Evolutionary conservation across 1,284 basidiomycete species (phyloP).

Genomic region (Entoloma clypeatum): DNA sequence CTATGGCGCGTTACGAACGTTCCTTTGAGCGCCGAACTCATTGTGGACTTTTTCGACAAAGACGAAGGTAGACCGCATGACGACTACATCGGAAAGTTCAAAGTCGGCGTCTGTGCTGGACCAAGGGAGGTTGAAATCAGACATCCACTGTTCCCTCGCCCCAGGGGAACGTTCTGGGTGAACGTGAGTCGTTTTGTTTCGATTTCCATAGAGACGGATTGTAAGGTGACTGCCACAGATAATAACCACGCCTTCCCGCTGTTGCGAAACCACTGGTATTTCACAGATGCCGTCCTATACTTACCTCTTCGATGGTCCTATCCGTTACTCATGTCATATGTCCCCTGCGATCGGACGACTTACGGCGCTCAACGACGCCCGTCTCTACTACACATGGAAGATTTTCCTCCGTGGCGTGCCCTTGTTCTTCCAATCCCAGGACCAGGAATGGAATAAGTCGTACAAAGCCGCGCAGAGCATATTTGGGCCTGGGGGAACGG

Average conservation of each 20-base stretch:
- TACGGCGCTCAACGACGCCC: slow-evolving; percentile 55
- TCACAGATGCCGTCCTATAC: slow-evolving; percentile 35
- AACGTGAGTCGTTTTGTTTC: slow-evolving; percentile 41
- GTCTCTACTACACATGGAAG: slow-evolving; percentile 80
- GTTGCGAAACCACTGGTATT: slow-evolving; percentile 33
- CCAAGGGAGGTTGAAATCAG: slow-evolving; percentile 60
- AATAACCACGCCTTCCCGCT: slow-evolving; percentile 18
- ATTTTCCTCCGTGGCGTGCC: slow-evolving; percentile 61
- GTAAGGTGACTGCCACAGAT: background rate
- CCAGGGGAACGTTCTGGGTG: slow-evolving; percentile 62
- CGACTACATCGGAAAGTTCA: slow-evolving; percentile 64
- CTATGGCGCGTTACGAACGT: slow-evolving; percentile 69
- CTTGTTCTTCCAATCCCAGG: slow-evolving; percentile 53
- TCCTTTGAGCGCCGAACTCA: slow-evolving; percentile 52
- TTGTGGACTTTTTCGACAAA: slow-evolving; percentile 62
- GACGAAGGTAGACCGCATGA: slow-evolving; percentile 56
- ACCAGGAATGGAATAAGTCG: slow-evolving; percentile 61
- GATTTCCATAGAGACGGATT: background rate
- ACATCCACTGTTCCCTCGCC: slow-evolving; percentile 43
- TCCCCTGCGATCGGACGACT: slow-evolving; percentile 64
- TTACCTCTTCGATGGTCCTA: slow-evolving; percentile 70
- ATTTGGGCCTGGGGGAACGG: slow-evolving; percentile 60
- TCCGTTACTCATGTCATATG: slow-evolving; percentile 65
- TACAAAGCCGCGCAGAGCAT: slow-evolving; percentile 70
- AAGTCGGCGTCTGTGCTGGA: slow-evolving; percentile 48